Evolutionary conservation across 495 filamentous ascomycete genomes (phyloP).

Genomic region (Tuber aestivum): DNA sequence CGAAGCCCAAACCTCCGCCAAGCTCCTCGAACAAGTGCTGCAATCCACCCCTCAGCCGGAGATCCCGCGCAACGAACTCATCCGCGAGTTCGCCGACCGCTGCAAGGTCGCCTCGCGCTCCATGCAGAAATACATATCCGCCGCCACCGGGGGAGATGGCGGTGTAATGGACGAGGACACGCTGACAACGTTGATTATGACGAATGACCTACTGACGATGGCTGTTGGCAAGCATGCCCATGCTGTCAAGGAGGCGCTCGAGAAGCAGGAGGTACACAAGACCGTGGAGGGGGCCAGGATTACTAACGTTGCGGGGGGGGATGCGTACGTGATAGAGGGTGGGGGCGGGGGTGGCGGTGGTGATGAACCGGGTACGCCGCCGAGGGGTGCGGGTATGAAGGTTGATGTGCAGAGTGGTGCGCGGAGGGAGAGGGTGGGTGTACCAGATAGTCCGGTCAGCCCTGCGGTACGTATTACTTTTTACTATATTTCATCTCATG

Average conservation of each 20-base stretch:
- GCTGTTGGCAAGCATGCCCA: constrained; percentile 74
- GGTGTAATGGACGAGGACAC: constrained; percentile 72
- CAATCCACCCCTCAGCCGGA: constrained; percentile 73
- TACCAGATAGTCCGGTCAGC: constrained; percentile 32
- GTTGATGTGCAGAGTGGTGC: not conserved
- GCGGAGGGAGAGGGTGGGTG: not conserved
- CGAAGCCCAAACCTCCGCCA: constrained; percentile 83
- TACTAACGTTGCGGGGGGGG: constrained; percentile 17
- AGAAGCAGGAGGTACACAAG: constrained; percentile 26
- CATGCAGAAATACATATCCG: constrained; percentile 76
- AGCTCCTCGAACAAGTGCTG: constrained; percentile 81
- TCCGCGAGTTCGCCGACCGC: constrained; percentile 86
- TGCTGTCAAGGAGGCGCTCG: constrained; percentile 68
- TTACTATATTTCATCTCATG: not conserved
- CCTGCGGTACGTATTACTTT: constrained; percentile 27
- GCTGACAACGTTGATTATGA: constrained; percentile 85
- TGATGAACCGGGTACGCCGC: not conserved
- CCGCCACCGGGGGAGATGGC: constrained; percentile 47
- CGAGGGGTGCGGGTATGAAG: not conserved
- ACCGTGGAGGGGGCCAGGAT: constrained; percentile 14
- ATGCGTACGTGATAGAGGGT: constrained; percentile 3
- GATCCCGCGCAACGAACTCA: constrained; percentile 71
- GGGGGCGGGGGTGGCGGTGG: not conserved
- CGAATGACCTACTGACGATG: constrained; percentile 77
- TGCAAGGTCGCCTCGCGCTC: constrained; percentile 71